Percentiles rank a stretch among this genome's conserved stretches.
These are phyloP conservation scores for Phaseolus lunatus DNA, from an alignment of 306 rosid genomes.

Conservation along the genomic window DNA sequence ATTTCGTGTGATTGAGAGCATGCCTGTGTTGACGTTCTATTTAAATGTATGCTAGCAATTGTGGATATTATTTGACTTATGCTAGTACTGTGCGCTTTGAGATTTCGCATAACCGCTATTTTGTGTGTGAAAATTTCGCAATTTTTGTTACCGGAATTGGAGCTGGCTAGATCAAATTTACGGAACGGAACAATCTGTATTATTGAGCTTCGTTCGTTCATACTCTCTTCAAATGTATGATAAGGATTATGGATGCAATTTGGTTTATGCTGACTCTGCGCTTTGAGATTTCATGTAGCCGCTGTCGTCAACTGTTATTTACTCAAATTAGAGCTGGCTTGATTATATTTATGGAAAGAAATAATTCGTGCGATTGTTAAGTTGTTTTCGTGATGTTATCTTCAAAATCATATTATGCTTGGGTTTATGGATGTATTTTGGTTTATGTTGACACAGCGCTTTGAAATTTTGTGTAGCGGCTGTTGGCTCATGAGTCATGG, in stretches of 20 bases:
- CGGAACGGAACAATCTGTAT: not conserved
- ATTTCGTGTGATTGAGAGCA: conserved; percentile 13
- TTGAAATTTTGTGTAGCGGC: conserved; percentile 3
- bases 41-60: conserved; percentile 28
- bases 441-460: not conserved
- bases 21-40: conserved; percentile 21
- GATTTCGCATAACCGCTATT: not conserved
- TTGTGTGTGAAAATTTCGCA: not conserved
- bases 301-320: not conserved
- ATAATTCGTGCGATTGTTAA: not conserved
- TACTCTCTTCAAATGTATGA: conserved; percentile 22
- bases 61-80: conserved; percentile 7
- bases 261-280: not conserved
- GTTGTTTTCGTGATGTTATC: conserved; percentile 16
- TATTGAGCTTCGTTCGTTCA: conserved; percentile 13
- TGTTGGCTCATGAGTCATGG: conserved; percentile 22
- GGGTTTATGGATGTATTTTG: conserved; percentile 12
- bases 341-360: conserved; percentile 4
- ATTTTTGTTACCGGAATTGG: conserved; percentile 16
- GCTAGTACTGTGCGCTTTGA: not conserved
- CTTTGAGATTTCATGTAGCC: not conserved
- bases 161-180: conserved; percentile 25
- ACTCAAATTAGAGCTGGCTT: conserved; percentile 15
- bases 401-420: conserved; percentile 18
- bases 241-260: not conserved